Base-by-base conservation (phyloP, 805 yeast genomes). In the Candida insectalens region DNA sequence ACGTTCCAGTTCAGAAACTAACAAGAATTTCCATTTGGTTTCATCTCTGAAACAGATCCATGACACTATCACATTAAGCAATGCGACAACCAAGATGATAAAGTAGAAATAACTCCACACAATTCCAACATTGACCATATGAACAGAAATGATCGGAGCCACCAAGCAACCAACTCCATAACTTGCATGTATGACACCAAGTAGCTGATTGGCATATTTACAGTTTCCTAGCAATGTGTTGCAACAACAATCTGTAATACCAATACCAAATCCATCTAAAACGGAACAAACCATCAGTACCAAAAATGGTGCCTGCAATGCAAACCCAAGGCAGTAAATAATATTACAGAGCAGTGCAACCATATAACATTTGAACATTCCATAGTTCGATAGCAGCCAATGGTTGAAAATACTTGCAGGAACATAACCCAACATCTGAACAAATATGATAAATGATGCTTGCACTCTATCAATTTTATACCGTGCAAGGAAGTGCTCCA, bases 341-440 rank as follows among this genome's bases (percentile, higher is more conserved):
- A 34, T 35, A 13, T 33, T 22, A 2, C 33, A 20, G 5, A 36
- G 6, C 17, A 51, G 33, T 2, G 55, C 39, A 4, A 39, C 6
- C 1, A 33, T 19, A 45, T 62, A 75, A 0, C 69, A 61, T 1
- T 77, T 76, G 36, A 57, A 45, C 10, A 76, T 47, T 0, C 87
- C 85, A 7, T 68, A 32, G 5, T 30, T 30, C 7, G 50, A 37
- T 46, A 70, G 77, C 3, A 64, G 36, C 1, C 25, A 36, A 22
- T 68, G 71, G 40, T 67, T 73, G 10, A 59, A 34, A 3, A 75
- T 39, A 3, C 83, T 79, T 49, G 75, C 62, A 1, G 55, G 32
- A 15, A 74, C 57, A 48, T 77, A 78, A 0, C 85, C 84, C 2
- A 62, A 15, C 16, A 74, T 67, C 18, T 69, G 67, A 9, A 71